Percentiles rank a stretch among this genome's conserved stretches.
Conservation (phyloP, 2,329 filamentous ascomycete species). For the Onygena corvina region DNA sequence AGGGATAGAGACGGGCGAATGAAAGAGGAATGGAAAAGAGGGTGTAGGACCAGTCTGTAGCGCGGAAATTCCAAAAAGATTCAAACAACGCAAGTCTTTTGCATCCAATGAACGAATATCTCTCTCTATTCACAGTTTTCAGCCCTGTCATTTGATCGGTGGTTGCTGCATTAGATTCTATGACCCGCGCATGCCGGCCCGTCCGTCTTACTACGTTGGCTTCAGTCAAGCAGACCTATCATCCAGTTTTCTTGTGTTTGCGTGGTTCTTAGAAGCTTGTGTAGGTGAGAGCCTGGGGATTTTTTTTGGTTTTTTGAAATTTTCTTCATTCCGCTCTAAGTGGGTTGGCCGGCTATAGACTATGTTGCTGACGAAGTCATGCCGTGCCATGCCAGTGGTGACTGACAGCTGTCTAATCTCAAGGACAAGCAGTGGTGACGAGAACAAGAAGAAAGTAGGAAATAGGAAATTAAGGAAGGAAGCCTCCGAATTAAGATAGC, state of each 20-base stretch:
- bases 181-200: background rate
- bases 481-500: background rate
- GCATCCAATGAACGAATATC: background rate
- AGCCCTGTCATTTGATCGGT: background rate
- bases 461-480: background rate
- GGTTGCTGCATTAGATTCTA: background rate
- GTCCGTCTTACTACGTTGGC: background rate
- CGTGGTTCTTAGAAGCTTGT: background rate
- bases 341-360: background rate
- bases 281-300: background rate
- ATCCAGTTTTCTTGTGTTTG: background rate
- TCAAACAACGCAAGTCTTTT: background rate
- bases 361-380: background rate
- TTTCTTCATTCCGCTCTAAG: slow-evolving; percentile 4
- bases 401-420: slow-evolving; percentile 3
- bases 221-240: background rate
- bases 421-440: slow-evolving; percentile 10
- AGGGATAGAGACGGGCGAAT: no score
- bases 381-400: background rate
- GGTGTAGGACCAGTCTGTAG: no score
- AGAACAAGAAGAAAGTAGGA: slow-evolving; percentile 10
- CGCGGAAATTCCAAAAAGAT: no score
- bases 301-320: background rate
- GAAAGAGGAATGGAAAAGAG: background rate
- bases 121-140: background rate